Conservation (phyloP, 805 yeast species). For the Teunomyces panamensis region DNA sequence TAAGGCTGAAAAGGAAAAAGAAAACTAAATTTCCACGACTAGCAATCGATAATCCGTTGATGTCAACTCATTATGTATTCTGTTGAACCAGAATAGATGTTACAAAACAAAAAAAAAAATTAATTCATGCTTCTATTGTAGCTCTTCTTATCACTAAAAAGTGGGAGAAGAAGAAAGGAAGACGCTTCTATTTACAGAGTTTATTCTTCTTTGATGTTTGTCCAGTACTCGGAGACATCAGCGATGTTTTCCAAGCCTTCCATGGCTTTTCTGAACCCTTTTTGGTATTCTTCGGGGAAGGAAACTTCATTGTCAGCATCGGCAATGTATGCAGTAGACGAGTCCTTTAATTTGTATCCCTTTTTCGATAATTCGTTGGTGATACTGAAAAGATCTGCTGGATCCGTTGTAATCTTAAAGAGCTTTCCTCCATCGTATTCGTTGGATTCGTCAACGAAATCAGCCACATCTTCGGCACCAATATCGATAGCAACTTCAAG, state of each 20-base stretch:
- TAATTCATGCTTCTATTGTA: neutral
- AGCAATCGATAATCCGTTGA: neutral
- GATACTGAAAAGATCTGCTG: constrained; percentile 57
- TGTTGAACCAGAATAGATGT: constrained; percentile 3
- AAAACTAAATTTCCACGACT: constrained; percentile 6
- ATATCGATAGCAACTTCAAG: constrained; percentile 74
- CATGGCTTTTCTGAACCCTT: constrained; percentile 56
- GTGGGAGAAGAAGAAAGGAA: no score
- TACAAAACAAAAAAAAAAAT: neutral
- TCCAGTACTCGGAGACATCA: constrained; percentile 78
- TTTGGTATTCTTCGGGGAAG: constrained; percentile 50
- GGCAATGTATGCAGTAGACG: constrained; percentile 67
- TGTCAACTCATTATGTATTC: neutral
- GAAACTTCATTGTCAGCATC: constrained; percentile 57
- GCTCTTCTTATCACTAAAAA: neutral
- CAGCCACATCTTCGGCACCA: constrained; percentile 79
- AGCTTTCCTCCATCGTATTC: constrained; percentile 35
- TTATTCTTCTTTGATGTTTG: constrained; percentile 47
- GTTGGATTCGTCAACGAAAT: constrained; percentile 39
- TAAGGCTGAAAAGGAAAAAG: constrained; percentile 29
- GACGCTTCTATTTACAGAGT: neutral
- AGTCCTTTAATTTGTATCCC: constrained; percentile 62
- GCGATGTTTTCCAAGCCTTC: constrained; percentile 69
- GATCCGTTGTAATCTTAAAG: constrained; percentile 57
- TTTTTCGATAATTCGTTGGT: constrained; percentile 53